Evolutionary conservation across 1,139 yeast genomes (phyloP).

Genomic region (Protomyces macrosporus): DNA sequence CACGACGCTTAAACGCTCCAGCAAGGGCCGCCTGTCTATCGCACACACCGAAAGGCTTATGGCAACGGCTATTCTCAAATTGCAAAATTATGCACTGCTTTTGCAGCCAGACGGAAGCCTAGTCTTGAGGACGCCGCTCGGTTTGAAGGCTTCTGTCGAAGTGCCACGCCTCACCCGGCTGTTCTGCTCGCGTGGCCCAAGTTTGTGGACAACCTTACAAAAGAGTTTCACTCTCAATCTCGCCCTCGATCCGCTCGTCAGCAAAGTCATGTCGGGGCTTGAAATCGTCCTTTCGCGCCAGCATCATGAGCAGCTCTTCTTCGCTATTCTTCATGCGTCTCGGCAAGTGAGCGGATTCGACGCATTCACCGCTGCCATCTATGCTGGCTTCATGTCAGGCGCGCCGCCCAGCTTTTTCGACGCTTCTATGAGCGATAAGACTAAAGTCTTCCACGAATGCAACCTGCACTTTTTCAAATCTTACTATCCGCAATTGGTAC

Average conservation of each 20-base stretch:
- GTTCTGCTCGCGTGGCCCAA: neutral
- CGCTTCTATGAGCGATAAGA: neutral
- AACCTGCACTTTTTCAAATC: conserved; percentile 45
- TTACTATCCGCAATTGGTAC: conserved; percentile 56
- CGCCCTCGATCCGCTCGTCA: neutral
- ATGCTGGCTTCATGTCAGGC: neutral
- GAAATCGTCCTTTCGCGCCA: neutral
- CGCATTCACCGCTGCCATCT: neutral
- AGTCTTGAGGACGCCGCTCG: neutral
- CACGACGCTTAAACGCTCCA: neutral
- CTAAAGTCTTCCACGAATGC: neutral
- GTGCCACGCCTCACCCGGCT: neutral
- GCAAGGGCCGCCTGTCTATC: neutral
- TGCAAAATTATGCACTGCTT: neutral
- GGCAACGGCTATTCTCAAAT: neutral
- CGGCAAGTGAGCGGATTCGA: neutral
- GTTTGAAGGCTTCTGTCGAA: neutral
- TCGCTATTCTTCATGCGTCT: neutral
- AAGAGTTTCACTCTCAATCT: neutral
- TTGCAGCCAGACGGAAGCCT: neutral
- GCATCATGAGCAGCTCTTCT: neutral
- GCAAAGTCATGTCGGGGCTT: neutral
- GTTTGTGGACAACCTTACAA: neutral
- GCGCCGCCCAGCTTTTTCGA: neutral
- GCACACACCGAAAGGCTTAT: neutral